Evolutionary conservation across 108 stramenopile species (phyloP), one percentile per base, ranked within the genome.

Genomic region (Licmophora abbreviata): DNA sequence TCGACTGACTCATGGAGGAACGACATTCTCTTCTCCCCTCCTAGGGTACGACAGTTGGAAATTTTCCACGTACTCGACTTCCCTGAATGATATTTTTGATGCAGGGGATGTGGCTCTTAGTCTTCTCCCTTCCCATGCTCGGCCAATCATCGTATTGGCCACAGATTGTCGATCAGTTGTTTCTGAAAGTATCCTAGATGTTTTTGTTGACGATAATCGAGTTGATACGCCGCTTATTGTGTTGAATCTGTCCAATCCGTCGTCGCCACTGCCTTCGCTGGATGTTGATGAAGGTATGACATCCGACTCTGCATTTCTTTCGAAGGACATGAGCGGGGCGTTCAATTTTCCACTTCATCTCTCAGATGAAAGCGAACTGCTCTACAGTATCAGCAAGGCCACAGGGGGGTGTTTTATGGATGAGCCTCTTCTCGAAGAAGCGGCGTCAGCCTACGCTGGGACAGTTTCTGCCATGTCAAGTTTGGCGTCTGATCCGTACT

Each of bases 331-430:
- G 4, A 50, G 48, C 25, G 66, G 66, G 22, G 54, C 59, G 22
- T 48, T 61, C 22, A 53, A 59, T 24, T 79, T 73, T 32, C 79
- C 79, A 4, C 55, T 81, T 23, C 61, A 69, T 51, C 46, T 79
- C 15, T 82, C 81, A 7, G 76, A 89, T 49, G 81, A 85, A 46
- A 57, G 69, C 5, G 66, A 76, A 60, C 53, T 67, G 10, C 48
- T 89, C 15, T 65, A 63, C 37, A 64, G 58, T 30, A 47, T 67
- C 14, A 75, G 71, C 34, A 51, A 54, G 49, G 66, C 74, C 10
- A 77, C 81, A 22, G 83, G 83, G 2, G 88, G 88, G 17, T 64
- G 64, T 44, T 85, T 83, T 54, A 50, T 83, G 2, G 63, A 85
- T 67, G 43, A 27, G 23, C 42, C 64, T n/a, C 32, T 72, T n/a